Evolutionary conservation across 2,329 filamentous ascomycete species (phyloP).

Genomic region (Aspergillus brunneoviolaceus): DNA sequence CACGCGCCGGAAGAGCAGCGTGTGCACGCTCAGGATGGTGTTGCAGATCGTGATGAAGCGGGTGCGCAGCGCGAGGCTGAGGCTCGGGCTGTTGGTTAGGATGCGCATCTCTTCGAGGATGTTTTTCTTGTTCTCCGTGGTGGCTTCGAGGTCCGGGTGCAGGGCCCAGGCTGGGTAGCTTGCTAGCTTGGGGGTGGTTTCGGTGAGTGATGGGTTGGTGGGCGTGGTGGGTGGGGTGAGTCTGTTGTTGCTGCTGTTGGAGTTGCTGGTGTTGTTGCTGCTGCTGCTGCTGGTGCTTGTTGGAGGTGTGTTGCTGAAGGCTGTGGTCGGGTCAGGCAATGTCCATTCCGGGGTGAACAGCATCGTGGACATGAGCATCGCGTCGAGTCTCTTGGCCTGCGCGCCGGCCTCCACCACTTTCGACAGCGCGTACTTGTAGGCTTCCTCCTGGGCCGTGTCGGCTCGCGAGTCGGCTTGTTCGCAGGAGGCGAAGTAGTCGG

Average conservation of each 20-base stretch:
- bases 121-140: neutral
- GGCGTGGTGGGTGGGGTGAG: neutral
- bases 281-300: no score
- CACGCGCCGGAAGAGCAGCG: constrained; percentile 21
- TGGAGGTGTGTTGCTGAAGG: no score
- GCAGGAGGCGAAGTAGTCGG: constrained; percentile 25
- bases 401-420: constrained; percentile 25
- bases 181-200: neutral
- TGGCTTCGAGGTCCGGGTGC: neutral
- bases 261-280: no score
- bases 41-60: constrained; percentile 25
- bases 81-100: constrained; percentile 13
- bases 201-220: neutral
- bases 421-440: constrained; percentile 25
- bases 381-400: constrained; percentile 17
- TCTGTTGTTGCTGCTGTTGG: no score
- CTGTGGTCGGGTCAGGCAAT: neutral
- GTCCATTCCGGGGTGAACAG: neutral
- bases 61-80: constrained; percentile 12
- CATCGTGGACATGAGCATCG: constrained; percentile 9
- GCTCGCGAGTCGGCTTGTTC: constrained; percentile 1
- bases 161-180: neutral
- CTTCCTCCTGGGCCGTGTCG: constrained; percentile 19
- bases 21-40: constrained; percentile 23
- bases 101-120: constrained; percentile 19